Evolutionary conservation across 768 basidiomycete species (phyloP).

Genomic region (Mycena olivaceomarginata): DNA sequence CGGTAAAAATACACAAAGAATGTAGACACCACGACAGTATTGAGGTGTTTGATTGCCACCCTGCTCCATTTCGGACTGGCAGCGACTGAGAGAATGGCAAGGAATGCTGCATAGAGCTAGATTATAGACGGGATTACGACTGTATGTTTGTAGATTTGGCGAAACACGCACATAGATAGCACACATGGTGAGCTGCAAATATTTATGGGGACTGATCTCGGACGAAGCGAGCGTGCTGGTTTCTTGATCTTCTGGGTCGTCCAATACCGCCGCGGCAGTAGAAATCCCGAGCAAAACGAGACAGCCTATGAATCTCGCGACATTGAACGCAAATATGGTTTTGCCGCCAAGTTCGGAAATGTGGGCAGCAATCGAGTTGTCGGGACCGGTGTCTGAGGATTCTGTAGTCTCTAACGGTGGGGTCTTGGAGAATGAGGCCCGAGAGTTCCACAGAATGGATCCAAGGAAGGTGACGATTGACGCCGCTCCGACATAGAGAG

Average conservation of each 20-base stretch:
- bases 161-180: conserved; percentile 8
- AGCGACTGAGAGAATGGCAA: conserved; percentile 4
- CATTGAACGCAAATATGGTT: conserved; percentile 8
- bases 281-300: conserved; percentile 10
- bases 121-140: no score
- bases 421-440: background rate
- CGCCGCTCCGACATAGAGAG: background rate
- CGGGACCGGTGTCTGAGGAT: background rate
- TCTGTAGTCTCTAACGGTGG: background rate
- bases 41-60: conserved; percentile 16
- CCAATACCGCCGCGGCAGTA: background rate
- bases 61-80: background rate
- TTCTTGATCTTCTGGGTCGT: background rate
- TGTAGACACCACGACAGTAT: conserved; percentile 57
- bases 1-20: conserved; percentile 71
- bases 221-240: background rate
- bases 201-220: background rate
- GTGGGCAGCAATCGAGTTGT: background rate
- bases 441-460: background rate
- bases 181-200: background rate
- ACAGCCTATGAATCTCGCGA: conserved; percentile 18
- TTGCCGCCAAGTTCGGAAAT: conserved; percentile 4
- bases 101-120: conserved; percentile 15
- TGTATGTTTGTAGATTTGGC: no score
- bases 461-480: background rate